These are phyloP conservation scores for Ogataea parapolymorpha DNA, from an alignment of 805 yeast species.

Conservation along the genomic window DNA sequence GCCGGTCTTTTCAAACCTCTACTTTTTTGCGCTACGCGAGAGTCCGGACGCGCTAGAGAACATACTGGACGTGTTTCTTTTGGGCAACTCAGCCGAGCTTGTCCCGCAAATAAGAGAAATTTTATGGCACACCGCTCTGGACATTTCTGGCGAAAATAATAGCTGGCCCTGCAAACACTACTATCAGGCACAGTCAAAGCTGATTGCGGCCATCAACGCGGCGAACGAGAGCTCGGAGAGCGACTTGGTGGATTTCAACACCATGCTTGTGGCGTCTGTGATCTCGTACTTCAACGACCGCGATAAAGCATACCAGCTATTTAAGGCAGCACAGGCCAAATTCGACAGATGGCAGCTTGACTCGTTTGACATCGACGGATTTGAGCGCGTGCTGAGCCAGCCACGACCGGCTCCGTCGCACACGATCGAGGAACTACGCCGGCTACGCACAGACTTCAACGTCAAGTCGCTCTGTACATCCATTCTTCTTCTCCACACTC, in stretches of 20 bases:
- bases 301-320: conserved; percentile 23
- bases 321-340: conserved; percentile 28
- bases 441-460: conserved; percentile 25
- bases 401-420: conserved; percentile 1
- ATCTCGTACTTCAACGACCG: conserved; percentile 23
- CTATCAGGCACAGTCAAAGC: conserved; percentile 25
- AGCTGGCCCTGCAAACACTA: conserved; percentile 21
- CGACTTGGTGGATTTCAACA: conserved; percentile 24
- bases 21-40: conserved; percentile 24
- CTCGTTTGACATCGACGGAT: conserved; percentile 31
- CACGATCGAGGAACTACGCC: conserved; percentile 17
- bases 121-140: conserved; percentile 30
- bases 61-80: conserved; percentile 19
- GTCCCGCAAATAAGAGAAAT: conserved; percentile 28
- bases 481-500: conserved; percentile 22
- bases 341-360: conserved; percentile 34
- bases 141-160: conserved; percentile 27
- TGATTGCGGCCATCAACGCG: conserved; percentile 23
- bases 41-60: conserved; percentile 20
- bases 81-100: conserved; percentile 9
- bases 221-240: conserved; percentile 13
- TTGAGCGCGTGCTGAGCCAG: conserved; percentile 22
- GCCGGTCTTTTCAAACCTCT: conserved; percentile 28
- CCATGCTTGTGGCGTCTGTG: conserved; percentile 31
- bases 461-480: conserved; percentile 30